Evolutionary conservation across 2,329 filamentous ascomycete species (phyloP).

Genomic region (Myriosclerotinia duriaeana): DNA sequence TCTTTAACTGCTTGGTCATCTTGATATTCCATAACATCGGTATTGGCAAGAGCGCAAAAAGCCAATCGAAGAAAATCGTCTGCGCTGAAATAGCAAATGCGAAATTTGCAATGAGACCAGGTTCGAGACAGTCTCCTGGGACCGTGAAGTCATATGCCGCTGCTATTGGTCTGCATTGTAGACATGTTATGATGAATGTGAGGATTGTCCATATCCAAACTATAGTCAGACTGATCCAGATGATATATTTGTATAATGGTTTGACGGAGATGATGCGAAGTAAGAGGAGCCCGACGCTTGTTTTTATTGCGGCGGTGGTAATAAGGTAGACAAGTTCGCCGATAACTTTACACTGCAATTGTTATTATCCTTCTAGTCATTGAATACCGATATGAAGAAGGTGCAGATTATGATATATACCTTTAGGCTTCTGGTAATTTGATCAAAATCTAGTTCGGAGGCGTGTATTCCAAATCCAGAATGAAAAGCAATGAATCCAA

Average conservation of each 20-base stretch:
- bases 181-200: background rate
- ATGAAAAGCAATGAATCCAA: background rate
- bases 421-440: background rate
- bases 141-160: background rate
- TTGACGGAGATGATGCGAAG: conserved; percentile 12
- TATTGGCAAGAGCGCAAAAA: conserved; percentile 17
- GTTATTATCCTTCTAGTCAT: background rate
- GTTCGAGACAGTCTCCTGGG: background rate
- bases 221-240: conserved; percentile 10
- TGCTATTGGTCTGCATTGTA: conserved; percentile 15
- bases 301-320: conserved; percentile 12
- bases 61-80: conserved; percentile 24
- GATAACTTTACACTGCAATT: conserved; percentile 4
- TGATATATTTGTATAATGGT: conserved; percentile 17
- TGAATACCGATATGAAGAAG: background rate
- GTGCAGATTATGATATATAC: background rate
- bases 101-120: background rate
- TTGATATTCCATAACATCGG: conserved; percentile 16
- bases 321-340: background rate
- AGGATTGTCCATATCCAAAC: conserved; percentile 1
- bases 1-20: conserved; percentile 4
- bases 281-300: conserved; percentile 17
- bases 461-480: conserved; percentile 10
- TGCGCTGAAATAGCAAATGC: conserved; percentile 14
- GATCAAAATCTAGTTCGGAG: background rate